Evolutionary conservation across 1,139 yeast genomes (phyloP).

Genomic region (Zygoascus meyerae): DNA sequence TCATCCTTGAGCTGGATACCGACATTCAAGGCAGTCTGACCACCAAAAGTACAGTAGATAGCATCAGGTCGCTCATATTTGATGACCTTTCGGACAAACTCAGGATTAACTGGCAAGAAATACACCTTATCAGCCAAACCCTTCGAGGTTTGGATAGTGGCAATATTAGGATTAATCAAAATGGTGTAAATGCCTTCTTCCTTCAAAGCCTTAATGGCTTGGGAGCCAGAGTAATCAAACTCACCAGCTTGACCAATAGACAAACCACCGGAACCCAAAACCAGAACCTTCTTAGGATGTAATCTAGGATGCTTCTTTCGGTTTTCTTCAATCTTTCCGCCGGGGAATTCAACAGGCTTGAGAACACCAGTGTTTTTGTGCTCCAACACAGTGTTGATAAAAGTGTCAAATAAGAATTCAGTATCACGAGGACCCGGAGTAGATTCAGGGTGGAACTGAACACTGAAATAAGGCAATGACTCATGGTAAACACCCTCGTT

Average conservation of each 20-base stretch:
- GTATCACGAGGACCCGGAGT: constrained; percentile 99
- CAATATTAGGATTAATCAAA: constrained; percentile 94
- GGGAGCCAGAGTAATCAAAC: constrained; percentile 97
- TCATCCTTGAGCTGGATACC: constrained; percentile 96
- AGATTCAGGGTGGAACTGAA: constrained; percentile 98
- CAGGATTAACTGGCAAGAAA: constrained; percentile 94
- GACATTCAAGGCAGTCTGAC: constrained; percentile 94
- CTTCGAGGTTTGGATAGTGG: constrained; percentile 96
- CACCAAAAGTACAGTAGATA: constrained; percentile 95
- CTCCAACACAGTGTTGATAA: constrained; percentile 74
- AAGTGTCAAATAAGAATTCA: constrained; percentile 92
- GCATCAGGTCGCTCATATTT: constrained; percentile 95
- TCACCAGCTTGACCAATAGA: constrained; percentile 99
- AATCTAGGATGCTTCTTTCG: constrained; percentile 58
- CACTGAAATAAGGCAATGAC: constrained; percentile 89
- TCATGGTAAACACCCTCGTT: constrained; percentile 97
- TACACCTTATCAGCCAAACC: constrained; percentile 97
- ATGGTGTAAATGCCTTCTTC: constrained; percentile 97
- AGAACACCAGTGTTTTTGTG: constrained; percentile 50
- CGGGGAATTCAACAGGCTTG: constrained; percentile 84
- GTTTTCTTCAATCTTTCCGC: constrained; percentile 72
- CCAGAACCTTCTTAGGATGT: constrained; percentile 87
- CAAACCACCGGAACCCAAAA: constrained; percentile 97
- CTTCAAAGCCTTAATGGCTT: constrained; percentile 71
- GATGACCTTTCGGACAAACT: constrained; percentile 91